phyloP scores from a whole-genome alignment of 2,329 filamentous ascomycete species.

The Aspergillus jensenii region DNA sequence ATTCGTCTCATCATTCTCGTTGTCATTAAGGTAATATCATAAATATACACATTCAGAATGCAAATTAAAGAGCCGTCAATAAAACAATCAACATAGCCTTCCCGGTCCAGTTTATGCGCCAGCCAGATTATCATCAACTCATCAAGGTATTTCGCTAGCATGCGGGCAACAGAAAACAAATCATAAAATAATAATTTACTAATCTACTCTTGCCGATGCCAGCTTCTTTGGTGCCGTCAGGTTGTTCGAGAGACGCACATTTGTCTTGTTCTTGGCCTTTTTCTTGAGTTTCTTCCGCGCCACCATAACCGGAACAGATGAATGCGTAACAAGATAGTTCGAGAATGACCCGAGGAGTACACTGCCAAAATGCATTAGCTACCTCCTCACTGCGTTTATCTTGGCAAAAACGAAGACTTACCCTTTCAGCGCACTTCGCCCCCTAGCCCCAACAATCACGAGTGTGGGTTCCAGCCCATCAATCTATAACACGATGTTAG shows the following conservation, averaged over 20 bases:
- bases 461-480: conserved; percentile 88
- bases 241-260: conserved; percentile 77
- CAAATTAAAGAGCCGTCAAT: not conserved
- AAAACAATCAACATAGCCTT: not conserved
- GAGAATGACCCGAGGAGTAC: conserved; percentile 95
- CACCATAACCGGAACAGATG: conserved; percentile 96
- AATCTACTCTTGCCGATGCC: conserved; percentile 75
- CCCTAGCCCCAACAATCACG: conserved; percentile 88
- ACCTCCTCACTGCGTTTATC: not conserved
- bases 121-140: conserved; percentile 8
- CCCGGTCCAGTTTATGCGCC: conserved; percentile 6
- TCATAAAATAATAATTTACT: conserved; percentile 9
- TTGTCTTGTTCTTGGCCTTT: conserved; percentile 75
- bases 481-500: conserved; percentile 55
- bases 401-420: conserved; percentile 47
- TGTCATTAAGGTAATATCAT: conserved; percentile 7
- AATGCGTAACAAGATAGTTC: conserved; percentile 96
- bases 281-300: conserved; percentile 86
- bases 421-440: conserved; percentile 90
- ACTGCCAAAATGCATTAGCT: conserved; percentile 46
- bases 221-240: conserved; percentile 69
- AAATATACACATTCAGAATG: conserved; percentile 8
- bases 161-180: not conserved
- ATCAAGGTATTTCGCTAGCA: conserved; percentile 4
- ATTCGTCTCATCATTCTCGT: not conserved